A percentile compares a stretch with the other conserved stretches of the same genome.
These are phyloP conservation scores for Cordyceps javanica DNA, from an alignment of 2,329 filamentous ascomycete species.

Conservation along the genomic window DNA sequence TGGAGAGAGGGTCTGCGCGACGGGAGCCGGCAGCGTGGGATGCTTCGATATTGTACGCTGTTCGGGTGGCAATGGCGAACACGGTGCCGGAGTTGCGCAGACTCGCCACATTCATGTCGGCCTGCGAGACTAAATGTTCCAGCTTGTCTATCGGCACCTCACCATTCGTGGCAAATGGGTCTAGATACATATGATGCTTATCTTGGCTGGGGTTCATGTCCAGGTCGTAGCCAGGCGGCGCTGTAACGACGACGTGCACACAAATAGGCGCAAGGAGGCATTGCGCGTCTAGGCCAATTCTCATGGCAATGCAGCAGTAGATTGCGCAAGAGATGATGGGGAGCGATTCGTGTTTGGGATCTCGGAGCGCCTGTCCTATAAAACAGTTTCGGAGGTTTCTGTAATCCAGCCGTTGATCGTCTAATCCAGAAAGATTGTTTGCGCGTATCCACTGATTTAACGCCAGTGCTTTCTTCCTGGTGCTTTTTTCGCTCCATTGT, in stretches of 20 bases:
- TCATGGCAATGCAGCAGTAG: constrained; percentile 71
- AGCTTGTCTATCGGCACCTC: constrained; percentile 60
- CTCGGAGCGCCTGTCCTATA: constrained; percentile 72
- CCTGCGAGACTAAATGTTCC: constrained; percentile 48
- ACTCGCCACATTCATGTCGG: constrained; percentile 35
- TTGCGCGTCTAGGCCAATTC: constrained; percentile 67
- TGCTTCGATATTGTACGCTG: constrained; percentile 67
- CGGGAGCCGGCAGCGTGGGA: constrained; percentile 22
- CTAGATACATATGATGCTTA: constrained; percentile 63
- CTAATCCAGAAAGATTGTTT: constrained; percentile 64
- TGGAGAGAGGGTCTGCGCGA: constrained; percentile 21
- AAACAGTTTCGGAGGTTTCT: constrained; percentile 81
- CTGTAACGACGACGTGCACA: constrained; percentile 71
- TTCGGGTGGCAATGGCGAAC: constrained; percentile 65
- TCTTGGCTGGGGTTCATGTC: constrained; percentile 44
- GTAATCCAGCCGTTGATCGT: constrained; percentile 60
- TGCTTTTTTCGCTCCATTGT: constrained; percentile 49
- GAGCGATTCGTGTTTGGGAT: constrained; percentile 68
- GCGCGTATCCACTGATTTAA: constrained; percentile 64
- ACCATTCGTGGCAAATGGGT: constrained; percentile 66
- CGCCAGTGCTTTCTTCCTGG: constrained; percentile 60
- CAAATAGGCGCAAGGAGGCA: constrained; percentile 81
- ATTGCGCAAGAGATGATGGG: constrained; percentile 84
- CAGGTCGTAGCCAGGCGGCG: constrained; percentile 53
- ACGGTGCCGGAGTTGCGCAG: constrained; percentile 61